A percentile compares a stretch with the other conserved stretches of the same genome.
phyloP scores from a whole-genome alignment of 2,329 filamentous ascomycete species.

The Calonectria pteridis region DNA sequence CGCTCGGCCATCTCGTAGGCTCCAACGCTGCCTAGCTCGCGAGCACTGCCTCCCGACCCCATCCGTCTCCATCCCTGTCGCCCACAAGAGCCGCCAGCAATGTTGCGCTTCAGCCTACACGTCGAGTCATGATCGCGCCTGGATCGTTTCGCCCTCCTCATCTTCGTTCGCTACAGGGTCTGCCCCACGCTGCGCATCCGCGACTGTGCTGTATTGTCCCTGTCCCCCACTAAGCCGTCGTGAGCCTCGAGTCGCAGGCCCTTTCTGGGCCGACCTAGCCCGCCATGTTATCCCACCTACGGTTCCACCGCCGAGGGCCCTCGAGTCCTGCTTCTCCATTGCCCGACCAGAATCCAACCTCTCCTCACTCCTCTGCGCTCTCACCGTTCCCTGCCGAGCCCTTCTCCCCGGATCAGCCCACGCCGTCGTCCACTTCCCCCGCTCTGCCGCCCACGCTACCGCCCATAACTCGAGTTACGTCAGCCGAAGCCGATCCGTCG shows the following conservation, averaged over 20 bases:
- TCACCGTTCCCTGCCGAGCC: conserved; percentile 57
- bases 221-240: conserved; percentile 33
- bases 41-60: conserved; percentile 24
- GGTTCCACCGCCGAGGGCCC: conserved; percentile 69
- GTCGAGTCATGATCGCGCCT: conserved; percentile 45
- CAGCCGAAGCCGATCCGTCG: conserved; percentile 50
- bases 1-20: neutral
- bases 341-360: conserved; percentile 61
- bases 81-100: conserved; percentile 27
- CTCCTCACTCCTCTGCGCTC: conserved; percentile 53
- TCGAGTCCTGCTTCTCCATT: conserved; percentile 68
- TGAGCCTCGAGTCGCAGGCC: conserved; percentile 32
- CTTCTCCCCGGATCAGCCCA: conserved; percentile 51
- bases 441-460: conserved; percentile 62
- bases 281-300: conserved; percentile 66
- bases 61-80: conserved; percentile 20
- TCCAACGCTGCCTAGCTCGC: neutral
- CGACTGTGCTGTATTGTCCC: conserved; percentile 23
- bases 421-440: conserved; percentile 51
- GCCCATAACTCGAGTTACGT: conserved; percentile 63
- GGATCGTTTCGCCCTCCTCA: conserved; percentile 36
- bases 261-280: conserved; percentile 36
- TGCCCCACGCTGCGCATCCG: conserved; percentile 36
- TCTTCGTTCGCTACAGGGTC: conserved; percentile 34
- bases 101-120: conserved; percentile 40